Base-by-base conservation (phyloP, 2,329 filamentous ascomycete species). In the Colletotrichum chrysophilum region DNA sequence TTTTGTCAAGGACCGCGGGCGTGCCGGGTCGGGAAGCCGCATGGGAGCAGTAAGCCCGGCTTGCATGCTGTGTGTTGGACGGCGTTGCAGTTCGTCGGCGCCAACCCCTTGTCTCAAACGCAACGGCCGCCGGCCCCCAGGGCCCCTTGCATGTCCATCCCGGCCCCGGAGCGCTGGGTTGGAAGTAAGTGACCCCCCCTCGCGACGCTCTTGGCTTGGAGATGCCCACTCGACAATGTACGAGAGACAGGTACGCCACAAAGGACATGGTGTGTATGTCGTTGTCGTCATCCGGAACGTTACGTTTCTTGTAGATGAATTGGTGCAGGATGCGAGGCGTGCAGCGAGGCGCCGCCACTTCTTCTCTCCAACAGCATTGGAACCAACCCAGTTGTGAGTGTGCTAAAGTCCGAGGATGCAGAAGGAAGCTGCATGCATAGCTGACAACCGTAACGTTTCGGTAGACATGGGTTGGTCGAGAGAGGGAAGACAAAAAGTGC, bases 11-110 rank as follows among this genome's bases (percentile, higher is more conserved):
- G 43, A 21, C 43, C 43, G 43, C 69, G 43, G 70, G 28, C 58
- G 56, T 9, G 43, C 38, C 70, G 70, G 56, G 64, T 73, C 73
- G 73, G 73, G 43, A 65, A 58, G 73, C 70, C 21, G 73, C 73
- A 75, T 73, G 38, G 30, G 32, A 52, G 30, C 21, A 61, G 32
- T 52, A 52, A 52, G 43, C 43, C 43, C 43, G 24, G 28, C 26
- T 18, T 30, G 18, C 56, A 60, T 60, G 56, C 16, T 60, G 56
- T 60, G 43, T 52, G 43, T 52, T 52, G 43, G 43, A 52, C 55
- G 43, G n/a, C 55, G 55, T 58, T 7, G 55, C 28, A 61, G 28
- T 58, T 58, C 58, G 58, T 30, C 58, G 55, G 13, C 21, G 21
- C 55, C 21, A 58, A 26, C 52, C 43, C n/a, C 43, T 21, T 58